Percentiles rank a stretch among this genome's conserved stretches.
Evolutionary conservation across 208 protist genomes (phyloP).

Genomic region (Angomonas deanei): DNA sequence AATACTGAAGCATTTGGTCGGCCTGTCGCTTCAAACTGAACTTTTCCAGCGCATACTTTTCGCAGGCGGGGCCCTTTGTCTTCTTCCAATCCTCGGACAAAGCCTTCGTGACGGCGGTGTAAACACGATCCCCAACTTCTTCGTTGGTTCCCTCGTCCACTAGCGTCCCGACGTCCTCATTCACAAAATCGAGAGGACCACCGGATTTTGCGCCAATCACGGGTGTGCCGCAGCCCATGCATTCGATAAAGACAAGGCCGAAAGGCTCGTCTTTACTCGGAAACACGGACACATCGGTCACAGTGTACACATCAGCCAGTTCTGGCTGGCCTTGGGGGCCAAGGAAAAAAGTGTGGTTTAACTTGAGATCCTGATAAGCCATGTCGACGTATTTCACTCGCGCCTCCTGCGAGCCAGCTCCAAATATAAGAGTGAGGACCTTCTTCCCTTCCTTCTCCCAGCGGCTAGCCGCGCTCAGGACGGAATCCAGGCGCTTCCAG

Average conservation of each 20-base stretch:
- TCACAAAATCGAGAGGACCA: slow-evolving; percentile 73
- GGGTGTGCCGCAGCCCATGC: slow-evolving; percentile 74
- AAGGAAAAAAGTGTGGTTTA: slow-evolving; percentile 66
- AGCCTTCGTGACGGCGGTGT: slow-evolving; percentile 39
- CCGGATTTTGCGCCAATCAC: slow-evolving; percentile 75
- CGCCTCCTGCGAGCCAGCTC: slow-evolving; percentile 46
- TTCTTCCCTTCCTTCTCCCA: slow-evolving; percentile 50
- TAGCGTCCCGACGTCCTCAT: slow-evolving; percentile 49
- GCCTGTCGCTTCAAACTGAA: slow-evolving; percentile 55
- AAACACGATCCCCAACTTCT: slow-evolving; percentile 41
- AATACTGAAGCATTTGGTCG: slow-evolving; percentile 41
- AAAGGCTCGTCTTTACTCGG: slow-evolving; percentile 80
- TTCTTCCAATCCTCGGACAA: slow-evolving; percentile 71
- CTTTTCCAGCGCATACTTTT: slow-evolving; percentile 44
- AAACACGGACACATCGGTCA: slow-evolving; percentile 55
- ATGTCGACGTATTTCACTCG: slow-evolving; percentile 55
- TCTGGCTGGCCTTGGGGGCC: slow-evolving; percentile 56
- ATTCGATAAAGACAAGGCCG: slow-evolving; percentile 76
- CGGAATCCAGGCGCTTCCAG: slow-evolving; percentile 66
- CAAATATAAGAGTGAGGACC: slow-evolving; percentile 60
- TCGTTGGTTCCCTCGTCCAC: slow-evolving; percentile 61
- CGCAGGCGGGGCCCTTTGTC: slow-evolving; percentile 45
- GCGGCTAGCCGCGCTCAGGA: slow-evolving; percentile 42
- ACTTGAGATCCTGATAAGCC: slow-evolving; percentile 49
- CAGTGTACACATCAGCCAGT: slow-evolving; percentile 53